A percentile compares a stretch with the other conserved stretches of the same genome.
Evolutionary conservation across 768 basidiomycete species (phyloP).

Genomic region (Phaeotremella fagi): DNA sequence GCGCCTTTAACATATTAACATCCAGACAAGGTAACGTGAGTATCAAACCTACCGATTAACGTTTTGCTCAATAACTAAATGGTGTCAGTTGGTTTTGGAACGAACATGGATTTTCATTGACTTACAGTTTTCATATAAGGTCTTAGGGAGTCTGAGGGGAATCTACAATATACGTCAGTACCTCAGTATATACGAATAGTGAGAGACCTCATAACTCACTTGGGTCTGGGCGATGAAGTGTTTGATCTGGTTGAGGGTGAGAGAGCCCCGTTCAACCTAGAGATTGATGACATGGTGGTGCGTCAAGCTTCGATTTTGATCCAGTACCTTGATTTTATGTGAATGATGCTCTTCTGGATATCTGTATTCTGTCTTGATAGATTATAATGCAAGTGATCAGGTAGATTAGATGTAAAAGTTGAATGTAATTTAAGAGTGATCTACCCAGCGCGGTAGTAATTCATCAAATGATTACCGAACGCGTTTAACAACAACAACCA

Average conservation of each 20-base stretch:
- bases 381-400: no score
- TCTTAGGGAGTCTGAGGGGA: slow-evolving; percentile 27
- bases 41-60: slow-evolving; percentile 11
- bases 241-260: background rate
- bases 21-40: background rate
- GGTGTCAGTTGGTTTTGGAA: background rate
- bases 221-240: slow-evolving; percentile 4
- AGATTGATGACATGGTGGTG: background rate
- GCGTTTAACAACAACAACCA: no score
- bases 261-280: slow-evolving; percentile 6
- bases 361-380: no score
- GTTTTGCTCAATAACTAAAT: slow-evolving; percentile 24
- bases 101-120: background rate
- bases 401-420: no score
- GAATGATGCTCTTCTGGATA: no score
- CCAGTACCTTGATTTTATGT: no score
- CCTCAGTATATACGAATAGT: no score
- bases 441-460: no score
- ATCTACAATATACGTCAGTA: no score
- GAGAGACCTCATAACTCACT: slow-evolving; percentile 1
- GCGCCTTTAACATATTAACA: slow-evolving; percentile 12
- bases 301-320: no score
- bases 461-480: no score
- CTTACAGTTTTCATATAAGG: slow-evolving; percentile 33
- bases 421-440: no score